Evolutionary conservation across 805 yeast species (phyloP), one percentile per base, ranked within the genome.

Genomic region (Brettanomyces bruxellensis): DNA sequence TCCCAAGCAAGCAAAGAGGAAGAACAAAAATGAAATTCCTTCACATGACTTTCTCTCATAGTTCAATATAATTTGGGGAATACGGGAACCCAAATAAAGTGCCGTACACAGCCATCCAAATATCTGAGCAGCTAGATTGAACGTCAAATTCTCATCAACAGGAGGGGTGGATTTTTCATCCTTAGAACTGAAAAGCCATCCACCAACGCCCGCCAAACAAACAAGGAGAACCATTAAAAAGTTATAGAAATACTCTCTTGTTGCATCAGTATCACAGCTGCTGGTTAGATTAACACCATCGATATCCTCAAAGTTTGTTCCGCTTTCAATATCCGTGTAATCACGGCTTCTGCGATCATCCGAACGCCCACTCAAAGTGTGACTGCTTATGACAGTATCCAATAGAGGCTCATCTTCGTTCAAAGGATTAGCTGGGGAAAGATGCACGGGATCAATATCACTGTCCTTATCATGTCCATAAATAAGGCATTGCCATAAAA

Each of bases 1-100:
- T 41, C 99, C 99, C 47, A 91, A 69, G 62, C 96, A 89, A 22
- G 99, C 98, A 72, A 93, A 91, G 23, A 93, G 68, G 67, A 91
- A 91, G 66, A 93, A 91, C 72, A 91, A 73, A 59, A 93, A 87
- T 9, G 96, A 87, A 43, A 91, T 86, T 24, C 98, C 98, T 51
- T 93, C 98, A 61, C 96, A 89, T 2, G 95, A 84, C 66, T 89
- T 90, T 59, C 97, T 76, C 61, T 82, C 73, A 59, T 74, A 87
- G 66, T 93, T 93, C 50, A 91, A 72, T 48, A 87, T 62, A 45
- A 93, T 87, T 67, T 93, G 99, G 1, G 99, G 99, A 28, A 93
- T 66, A 55, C 99, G 73, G 14, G 98, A 90, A 3, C 96, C 95
- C 49, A 91, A 66, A 57, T 86, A 86, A 38, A 86, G 68, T 1